Evolutionary conservation across 192 early-diverging fungal species (phyloP).

Genomic region (Chytriomyces confervae): DNA sequence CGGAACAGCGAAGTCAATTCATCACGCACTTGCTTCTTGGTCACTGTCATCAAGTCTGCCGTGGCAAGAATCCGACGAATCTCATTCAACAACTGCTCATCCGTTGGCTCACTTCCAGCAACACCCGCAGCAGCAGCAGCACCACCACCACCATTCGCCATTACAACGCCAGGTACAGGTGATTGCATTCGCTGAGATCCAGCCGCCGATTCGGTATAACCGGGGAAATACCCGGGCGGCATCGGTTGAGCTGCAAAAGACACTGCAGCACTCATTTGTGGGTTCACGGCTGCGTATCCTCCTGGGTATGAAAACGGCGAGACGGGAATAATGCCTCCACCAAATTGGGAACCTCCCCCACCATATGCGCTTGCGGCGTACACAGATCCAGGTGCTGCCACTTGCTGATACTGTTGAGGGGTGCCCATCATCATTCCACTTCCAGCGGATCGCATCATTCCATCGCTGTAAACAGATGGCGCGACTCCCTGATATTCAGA

Average conservation of each 20-base stretch:
- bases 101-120: slow-evolving; percentile 26
- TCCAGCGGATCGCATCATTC: not conserved
- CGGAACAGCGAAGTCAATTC: slow-evolving; percentile 80
- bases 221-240: slow-evolving; percentile 31
- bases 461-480: slow-evolving; percentile 36
- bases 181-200: slow-evolving; percentile 5
- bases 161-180: not conserved
- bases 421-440: not conserved
- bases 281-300: not conserved
- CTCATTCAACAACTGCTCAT: slow-evolving; percentile 55
- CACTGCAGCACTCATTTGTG: not conserved
- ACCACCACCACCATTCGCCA: not conserved
- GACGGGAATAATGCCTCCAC: not conserved
- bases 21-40: slow-evolving; percentile 96
- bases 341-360: not conserved
- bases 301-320: slow-evolving; percentile 12
- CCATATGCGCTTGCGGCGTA: not conserved
- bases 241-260: not conserved
- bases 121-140: not conserved
- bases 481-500: slow-evolving; percentile 36
- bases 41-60: slow-evolving; percentile 96
- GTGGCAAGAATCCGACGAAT: slow-evolving; percentile 72
- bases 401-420: not conserved
- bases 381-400: slow-evolving; percentile 6
- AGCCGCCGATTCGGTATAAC: slow-evolving; percentile 28